phyloP scores from a whole-genome alignment of 2,329 filamentous ascomycete genomes.

The Colletotrichum tropicale region DNA sequence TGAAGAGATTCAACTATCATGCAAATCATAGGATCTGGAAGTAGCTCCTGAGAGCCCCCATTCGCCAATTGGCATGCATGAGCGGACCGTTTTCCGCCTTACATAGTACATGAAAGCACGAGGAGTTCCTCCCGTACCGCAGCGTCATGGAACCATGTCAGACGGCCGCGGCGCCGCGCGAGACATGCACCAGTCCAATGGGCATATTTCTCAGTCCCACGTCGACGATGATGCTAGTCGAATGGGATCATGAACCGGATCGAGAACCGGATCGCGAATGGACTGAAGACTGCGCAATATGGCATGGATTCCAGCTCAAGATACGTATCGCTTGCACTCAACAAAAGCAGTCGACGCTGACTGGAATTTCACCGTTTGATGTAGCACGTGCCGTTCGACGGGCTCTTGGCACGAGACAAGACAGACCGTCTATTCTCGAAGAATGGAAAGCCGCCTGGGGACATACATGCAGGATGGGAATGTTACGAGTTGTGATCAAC shows the following conservation, averaged over 20 bases:
- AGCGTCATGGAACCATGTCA: neutral
- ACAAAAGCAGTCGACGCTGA: neutral
- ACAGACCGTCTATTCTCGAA: neutral
- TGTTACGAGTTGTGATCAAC: neutral
- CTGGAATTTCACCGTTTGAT: neutral
- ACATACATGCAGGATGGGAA: neutral
- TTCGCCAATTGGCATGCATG: slow-evolving; percentile 18
- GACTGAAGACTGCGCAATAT: slow-evolving; percentile 1
- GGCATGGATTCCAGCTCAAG: neutral
- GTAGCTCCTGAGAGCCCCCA: neutral
- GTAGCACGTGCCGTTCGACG: neutral
- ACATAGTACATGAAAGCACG: slow-evolving; percentile 20
- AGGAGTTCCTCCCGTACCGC: slow-evolving; percentile 16
- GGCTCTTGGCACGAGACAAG: neutral
- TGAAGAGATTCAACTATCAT: neutral
- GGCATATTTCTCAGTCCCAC: neutral
- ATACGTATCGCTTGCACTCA: neutral
- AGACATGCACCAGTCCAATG: slow-evolving; percentile 3
- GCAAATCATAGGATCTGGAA: slow-evolving; percentile 5
- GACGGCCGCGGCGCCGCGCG: neutral
- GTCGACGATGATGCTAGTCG: slow-evolving; percentile 2
- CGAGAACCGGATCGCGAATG: neutral
- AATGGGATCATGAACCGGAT: slow-evolving; percentile 11
- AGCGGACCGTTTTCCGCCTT: slow-evolving; percentile 22
- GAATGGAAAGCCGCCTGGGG: neutral